Base-by-base conservation (phyloP, 1,284 basidiomycete genomes). In the Phylloboletellus chloephorus region DNA sequence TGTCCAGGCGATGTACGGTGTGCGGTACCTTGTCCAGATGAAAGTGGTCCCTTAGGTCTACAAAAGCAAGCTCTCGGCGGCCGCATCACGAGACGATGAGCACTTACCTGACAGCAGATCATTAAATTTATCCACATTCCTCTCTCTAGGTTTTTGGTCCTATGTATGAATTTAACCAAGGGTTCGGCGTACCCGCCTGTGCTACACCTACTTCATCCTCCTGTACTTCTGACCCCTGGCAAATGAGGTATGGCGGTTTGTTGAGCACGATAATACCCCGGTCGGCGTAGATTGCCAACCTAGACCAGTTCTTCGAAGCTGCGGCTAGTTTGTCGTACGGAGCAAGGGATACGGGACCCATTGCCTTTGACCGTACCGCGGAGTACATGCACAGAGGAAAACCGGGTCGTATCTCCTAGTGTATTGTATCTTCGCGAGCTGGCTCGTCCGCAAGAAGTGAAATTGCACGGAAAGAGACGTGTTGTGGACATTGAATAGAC, bases 1-100 rank as follows among this genome's bases (percentile, higher is more conserved):
- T 82, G 65, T 86, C 83, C 7, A 86, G 68, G 7, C 83, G 72
- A 54, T 86, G 83, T 11, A 83, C 71, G 3, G 75, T 65, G 41
- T 65, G 67, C 7, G 74, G 78, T 8, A 55, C 47, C 15, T 51
- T 50, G 11, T 57, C 44, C 22, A 78, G 54, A 5, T 51, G 47
- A 24, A 74, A 61, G 23, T 54, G 45, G 12, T 50, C 36, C 31
- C 63, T 65, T 24, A 77, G 45, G 35, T 65, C 78, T 80, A 37
- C 12, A 25, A 34, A 32, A 7, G 26, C 15, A 33, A 17, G 23
- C 7, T 43, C 30, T 28, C 25, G 3, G 26, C 3, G 5, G 26
- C 23, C 32, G 22, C 13, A 38, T 26, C 43, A 29, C 7, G 5
- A 30, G 22, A 30, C 12, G 17, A 39, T n/a, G 31, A n/a, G 23